Conservation (phyloP, 176 grass and related monocot genomes). For the Aegilops bicornis region DNA sequence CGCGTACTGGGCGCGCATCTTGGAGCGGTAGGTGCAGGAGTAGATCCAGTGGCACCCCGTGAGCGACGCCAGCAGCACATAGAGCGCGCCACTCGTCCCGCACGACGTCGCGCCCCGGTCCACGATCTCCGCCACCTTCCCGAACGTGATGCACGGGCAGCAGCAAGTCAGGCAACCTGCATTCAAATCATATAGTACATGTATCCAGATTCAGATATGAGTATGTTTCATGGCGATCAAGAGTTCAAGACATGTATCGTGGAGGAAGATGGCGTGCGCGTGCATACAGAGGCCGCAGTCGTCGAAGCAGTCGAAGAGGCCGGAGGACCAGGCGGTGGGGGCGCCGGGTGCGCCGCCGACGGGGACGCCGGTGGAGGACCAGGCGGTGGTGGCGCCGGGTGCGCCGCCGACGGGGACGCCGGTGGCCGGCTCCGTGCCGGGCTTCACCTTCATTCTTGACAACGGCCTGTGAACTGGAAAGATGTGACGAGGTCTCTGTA, state of each 20-base stretch:
- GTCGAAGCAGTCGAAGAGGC: conserved; percentile 66
- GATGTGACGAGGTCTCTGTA: neutral
- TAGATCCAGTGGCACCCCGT: conserved; percentile 51
- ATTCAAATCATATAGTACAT: neutral
- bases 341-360: neutral
- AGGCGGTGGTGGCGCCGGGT: no score
- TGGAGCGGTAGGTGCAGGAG: conserved; percentile 58
- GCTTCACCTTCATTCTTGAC: neutral
- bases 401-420: neutral
- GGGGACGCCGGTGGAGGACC: neutral
- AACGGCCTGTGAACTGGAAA: no score
- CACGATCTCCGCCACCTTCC: conserved; percentile 59
- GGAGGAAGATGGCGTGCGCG: no score
- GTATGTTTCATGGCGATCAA: neutral
- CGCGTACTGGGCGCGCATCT: conserved; percentile 40
- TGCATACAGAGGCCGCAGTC: conserved; percentile 37
- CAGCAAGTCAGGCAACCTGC: conserved; percentile 56
- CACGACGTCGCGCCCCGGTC: conserved; percentile 59
- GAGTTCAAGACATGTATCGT: neutral
- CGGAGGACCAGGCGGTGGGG: conserved; percentile 30
- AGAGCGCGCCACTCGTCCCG: conserved; percentile 43
- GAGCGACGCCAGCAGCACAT: neutral
- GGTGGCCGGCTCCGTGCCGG: neutral
- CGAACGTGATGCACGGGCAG: conserved; percentile 76
- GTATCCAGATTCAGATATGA: no score